Conservation (phyloP, 2,329 filamentous ascomycete species). For the Conoideocrella luteorostrata region DNA sequence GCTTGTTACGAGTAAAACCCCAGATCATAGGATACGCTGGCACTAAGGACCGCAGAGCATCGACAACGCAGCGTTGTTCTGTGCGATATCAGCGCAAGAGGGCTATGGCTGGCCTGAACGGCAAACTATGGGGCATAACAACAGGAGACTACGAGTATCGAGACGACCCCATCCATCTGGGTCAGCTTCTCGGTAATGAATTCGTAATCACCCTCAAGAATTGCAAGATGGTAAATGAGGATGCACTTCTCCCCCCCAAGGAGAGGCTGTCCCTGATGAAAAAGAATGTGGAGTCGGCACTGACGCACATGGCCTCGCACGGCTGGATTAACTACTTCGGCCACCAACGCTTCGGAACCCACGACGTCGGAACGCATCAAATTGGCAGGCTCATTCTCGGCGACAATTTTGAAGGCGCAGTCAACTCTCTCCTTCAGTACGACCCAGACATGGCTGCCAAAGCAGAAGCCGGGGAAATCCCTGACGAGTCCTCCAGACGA, state of each 20-base stretch:
- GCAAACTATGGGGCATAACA: conserved; percentile 53
- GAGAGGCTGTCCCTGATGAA: conserved; percentile 25
- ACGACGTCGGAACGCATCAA: conserved; percentile 76
- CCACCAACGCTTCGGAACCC: conserved; percentile 92
- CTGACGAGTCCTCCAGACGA: conserved; percentile 47
- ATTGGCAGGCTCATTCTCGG: conserved; percentile 79
- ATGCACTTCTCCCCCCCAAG: conserved; percentile 14
- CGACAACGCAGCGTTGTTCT: conserved; percentile 77
- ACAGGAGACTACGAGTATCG: conserved; percentile 80
- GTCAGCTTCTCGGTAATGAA: conserved; percentile 82
- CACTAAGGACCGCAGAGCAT: conserved; percentile 84
- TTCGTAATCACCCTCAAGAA: conserved; percentile 90
- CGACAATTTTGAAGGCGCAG: conserved; percentile 72
- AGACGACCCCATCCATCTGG: conserved; percentile 66
- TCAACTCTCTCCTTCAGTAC: conserved; percentile 70
- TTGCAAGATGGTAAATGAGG: conserved; percentile 54
- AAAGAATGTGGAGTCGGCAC: conserved; percentile 44
- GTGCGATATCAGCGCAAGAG: conserved; percentile 46
- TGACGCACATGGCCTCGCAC: conserved; percentile 61
- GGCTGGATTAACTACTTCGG: conserved; percentile 98
- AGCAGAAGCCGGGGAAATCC: conserved; percentile 29
- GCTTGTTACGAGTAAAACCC: conserved; percentile 65
- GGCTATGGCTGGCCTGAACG: conserved; percentile 59
- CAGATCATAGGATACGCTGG: conserved; percentile 72
- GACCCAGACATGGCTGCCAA: conserved; percentile 52